A percentile compares a stretch with the other conserved stretches of the same genome.
These are phyloP conservation scores for Exophiala dermatitidis DNA, from an alignment of 2,329 filamentous ascomycete species.

Conservation along the genomic window DNA sequence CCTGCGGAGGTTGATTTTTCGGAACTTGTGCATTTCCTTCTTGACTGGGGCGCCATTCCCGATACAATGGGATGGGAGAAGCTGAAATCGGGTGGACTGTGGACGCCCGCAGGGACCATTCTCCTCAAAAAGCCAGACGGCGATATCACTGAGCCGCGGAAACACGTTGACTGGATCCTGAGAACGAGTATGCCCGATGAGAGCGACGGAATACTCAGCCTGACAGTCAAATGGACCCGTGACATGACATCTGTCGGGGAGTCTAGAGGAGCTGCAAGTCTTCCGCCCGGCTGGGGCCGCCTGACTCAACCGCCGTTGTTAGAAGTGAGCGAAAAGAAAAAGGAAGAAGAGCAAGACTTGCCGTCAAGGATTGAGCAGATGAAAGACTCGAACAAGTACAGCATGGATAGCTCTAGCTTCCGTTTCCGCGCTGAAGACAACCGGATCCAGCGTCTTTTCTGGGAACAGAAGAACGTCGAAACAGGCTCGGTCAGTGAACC, in stretches of 20 bases:
- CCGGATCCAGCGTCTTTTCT: conserved; percentile 24
- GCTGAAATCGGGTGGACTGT: conserved; percentile 51
- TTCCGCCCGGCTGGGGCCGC: conserved; percentile 53
- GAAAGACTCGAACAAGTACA: conserved; percentile 23
- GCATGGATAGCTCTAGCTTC: conserved; percentile 26
- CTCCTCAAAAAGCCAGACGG: conserved; percentile 46
- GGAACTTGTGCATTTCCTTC: conserved; percentile 54
- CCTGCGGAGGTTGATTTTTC: conserved; percentile 50
- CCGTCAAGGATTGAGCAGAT: conserved; percentile 24
- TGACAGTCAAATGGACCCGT: conserved; percentile 51
- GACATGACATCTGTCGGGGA: conserved; percentile 40
- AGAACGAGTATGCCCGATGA: conserved; percentile 52
- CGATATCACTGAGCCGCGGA: conserved; percentile 30
- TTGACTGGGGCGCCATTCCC: conserved; percentile 57
- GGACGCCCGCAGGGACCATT: conserved; percentile 54
- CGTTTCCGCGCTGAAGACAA: conserved; percentile 28
- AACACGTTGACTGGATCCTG: conserved; percentile 43
- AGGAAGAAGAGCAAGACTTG: conserved; percentile 19
- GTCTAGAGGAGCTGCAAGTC: conserved; percentile 43
- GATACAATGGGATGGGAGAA: conserved; percentile 54
- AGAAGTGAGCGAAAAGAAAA: conserved; percentile 14
- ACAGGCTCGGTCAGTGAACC: conserved; percentile 22
- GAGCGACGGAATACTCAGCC: conserved; percentile 53
- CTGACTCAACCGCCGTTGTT: conserved; percentile 26
- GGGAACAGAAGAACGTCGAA: conserved; percentile 26